Base-by-base conservation (phyloP, 192 early-diverging fungal species). In the Gorgonomyces haynaldii region DNA sequence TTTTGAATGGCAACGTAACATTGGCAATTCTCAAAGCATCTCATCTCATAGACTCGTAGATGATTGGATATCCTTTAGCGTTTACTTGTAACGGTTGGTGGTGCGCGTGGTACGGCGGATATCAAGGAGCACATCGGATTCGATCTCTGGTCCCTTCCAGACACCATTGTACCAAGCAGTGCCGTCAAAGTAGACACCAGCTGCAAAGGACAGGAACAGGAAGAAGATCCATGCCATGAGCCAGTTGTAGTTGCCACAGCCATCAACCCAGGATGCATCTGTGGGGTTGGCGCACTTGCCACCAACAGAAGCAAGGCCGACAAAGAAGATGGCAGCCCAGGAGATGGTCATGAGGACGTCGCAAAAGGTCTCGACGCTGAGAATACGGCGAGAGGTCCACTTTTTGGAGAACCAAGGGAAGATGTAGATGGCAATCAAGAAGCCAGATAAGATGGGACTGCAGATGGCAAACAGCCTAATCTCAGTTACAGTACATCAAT, bases 241-340 rank as follows among this genome's bases (percentile, higher is more conserved):
- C 59, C 59, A 61, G 42, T 61, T 61, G 37, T 45, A 61, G 39
- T 48, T 50, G 17, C 32, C 43, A 50, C 59, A 61, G 16, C 46
- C 40, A 16, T 12, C 28, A 26, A 22, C 17, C 37, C 23, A 34
- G 24, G 13, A 22, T 31, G 10, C 19, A 1, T 12, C 13, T 12
- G 10, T 34, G 10, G 35, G 41, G 1, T 39, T 44, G 4, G 34
- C 12, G 41, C 59, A 61, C 10, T 10, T 15, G 16, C 20, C 35
- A 12, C 39, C 30, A 23, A 61, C 48, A 13, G 30, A 21, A 22
- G 25, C 10, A 4, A 46, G 43, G 1, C 37, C 15, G 6, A 21
- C 37, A 24, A 37, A 10, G 23, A 64, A 42, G 15, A 53, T 40
- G n/a, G 36, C 16, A 15, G 56, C 24, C 62, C 62, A 64, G 28